phyloP scores from a whole-genome alignment of 2,329 filamentous ascomycete species.

The Talaromyces sp. region DNA sequence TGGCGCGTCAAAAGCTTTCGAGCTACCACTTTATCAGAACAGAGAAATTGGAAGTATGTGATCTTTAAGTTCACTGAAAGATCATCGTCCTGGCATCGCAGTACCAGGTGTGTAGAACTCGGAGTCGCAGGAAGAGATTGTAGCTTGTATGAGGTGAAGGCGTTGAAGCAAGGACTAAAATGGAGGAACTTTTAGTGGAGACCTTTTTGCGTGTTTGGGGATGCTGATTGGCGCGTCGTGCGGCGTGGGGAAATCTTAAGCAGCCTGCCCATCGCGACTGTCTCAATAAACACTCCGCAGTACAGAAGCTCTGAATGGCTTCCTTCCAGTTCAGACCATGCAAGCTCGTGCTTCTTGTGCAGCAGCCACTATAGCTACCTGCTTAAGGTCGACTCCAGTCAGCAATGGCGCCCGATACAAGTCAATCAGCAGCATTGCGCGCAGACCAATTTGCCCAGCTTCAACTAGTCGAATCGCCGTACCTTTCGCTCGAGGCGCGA shows the following conservation, averaged over 20 bases:
- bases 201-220: not conserved
- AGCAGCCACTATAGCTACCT: constrained; percentile 15
- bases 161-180: constrained; percentile 7
- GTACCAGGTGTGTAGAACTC: constrained; percentile 1
- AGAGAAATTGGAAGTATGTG: not conserved
- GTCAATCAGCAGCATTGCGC: constrained; percentile 15
- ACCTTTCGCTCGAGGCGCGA: constrained; percentile 31
- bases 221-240: constrained; percentile 10
- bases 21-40: constrained; percentile 3
- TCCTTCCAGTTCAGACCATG: constrained; percentile 13
- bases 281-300: not conserved
- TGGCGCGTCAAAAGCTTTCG: constrained; percentile 17
- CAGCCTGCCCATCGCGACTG: not conserved
- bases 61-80: not conserved
- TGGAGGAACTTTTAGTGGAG: constrained; percentile 16
- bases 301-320: constrained; percentile 5
- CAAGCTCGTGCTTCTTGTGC: constrained; percentile 15
- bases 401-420: not conserved
- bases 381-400: constrained; percentile 2
- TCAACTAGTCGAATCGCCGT: constrained; percentile 19
- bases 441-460: constrained; percentile 13
- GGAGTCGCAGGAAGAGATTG: not conserved
- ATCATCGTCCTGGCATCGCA: constrained; percentile 2
- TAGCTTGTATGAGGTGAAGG: not conserved
- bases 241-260: constrained; percentile 12